Evolutionary conservation across 257 asterid genomes (phyloP).

Genomic region (Fraxinus pennsylvanica): DNA sequence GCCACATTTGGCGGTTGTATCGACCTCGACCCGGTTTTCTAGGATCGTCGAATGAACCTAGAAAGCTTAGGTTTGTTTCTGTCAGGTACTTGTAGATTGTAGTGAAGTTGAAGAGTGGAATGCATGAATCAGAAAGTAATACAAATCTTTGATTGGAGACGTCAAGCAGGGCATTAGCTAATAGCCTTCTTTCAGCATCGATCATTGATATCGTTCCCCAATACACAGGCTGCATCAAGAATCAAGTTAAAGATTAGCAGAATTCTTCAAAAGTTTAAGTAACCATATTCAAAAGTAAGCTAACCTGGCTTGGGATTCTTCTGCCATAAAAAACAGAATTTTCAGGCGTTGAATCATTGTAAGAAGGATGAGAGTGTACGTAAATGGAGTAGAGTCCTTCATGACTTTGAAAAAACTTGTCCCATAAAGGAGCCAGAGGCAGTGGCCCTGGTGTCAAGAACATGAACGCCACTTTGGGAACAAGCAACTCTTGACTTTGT

Average conservation of each 20-base stretch:
- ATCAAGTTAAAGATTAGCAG: not conserved
- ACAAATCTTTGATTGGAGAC: slow-evolving; percentile 4
- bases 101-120: slow-evolving; percentile 67
- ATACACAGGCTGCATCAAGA: slow-evolving; percentile 44
- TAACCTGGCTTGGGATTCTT: slow-evolving; percentile 67
- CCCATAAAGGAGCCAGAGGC: slow-evolving; percentile 70
- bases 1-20: slow-evolving; percentile 62
- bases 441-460: slow-evolving; percentile 67
- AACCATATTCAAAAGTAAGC: not conserved
- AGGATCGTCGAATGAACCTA: slow-evolving; percentile 52
- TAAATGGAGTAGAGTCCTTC: slow-evolving; percentile 54
- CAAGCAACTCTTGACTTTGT: slow-evolving; percentile 15
- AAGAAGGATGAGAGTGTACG: slow-evolving; percentile 62
- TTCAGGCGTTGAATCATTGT: slow-evolving; percentile 41
- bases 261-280: too few relatives aligned
- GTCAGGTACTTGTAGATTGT: slow-evolving; percentile 48
- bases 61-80: slow-evolving; percentile 45
- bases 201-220: slow-evolving; percentile 77
- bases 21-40: slow-evolving; percentile 59
- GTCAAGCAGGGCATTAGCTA: slow-evolving; percentile 51
- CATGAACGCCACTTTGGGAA: slow-evolving; percentile 62
- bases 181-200: slow-evolving; percentile 33
- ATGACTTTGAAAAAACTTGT: slow-evolving; percentile 52
- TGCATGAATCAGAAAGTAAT: slow-evolving; percentile 74
- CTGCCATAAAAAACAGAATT: slow-evolving; percentile 49